Evolutionary conservation across 2,329 filamentous ascomycete genomes (phyloP), one percentile per base, ranked within the genome.

Genomic region (Aspergillus sp.): DNA sequence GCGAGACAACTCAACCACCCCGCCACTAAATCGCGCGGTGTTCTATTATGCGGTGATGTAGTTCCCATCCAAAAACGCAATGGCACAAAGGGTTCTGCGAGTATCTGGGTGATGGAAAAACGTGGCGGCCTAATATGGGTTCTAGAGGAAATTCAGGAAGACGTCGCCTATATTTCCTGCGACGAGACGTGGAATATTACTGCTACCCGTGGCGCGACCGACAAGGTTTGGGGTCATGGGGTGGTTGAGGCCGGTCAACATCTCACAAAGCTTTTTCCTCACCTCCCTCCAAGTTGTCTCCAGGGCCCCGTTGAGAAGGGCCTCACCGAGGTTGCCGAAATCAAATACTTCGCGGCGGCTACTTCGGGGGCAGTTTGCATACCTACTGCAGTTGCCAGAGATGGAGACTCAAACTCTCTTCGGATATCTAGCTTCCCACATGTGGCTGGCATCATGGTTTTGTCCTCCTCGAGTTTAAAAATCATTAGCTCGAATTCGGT

Each of bases 41-140:
- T 99, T 24, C 76, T 99, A 52, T 82, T 99, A 1, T 99, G 95
- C 66, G 95, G 95, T 44, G 95, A 99, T 72, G 93, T 99, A n/a
- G 91, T 99, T 17, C 95, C 95, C 0, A 99, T 99, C 59, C 90
- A 93, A 72, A 99, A 98, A 76, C 86, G 95, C 60, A 96, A 99
- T 68, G 95, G 95, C 4, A 85, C 89, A 11, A 93, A 89, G 4
- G 95, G 95, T 2, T 93, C 95, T 57, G 95, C 95, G 39, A 98
- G 93, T 75, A 79, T 99, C 40, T 99, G 95, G 95, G 95, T 99
- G 3, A 99, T 99, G 78, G 95, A 99, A 75, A 99, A 99, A 75
- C 86, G 89, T 49, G 87, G 91, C 52, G 93, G 93, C 9, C 77
- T 99, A 59, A 98, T 99, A 59, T 99, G 95, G 95, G 95, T 99